Evolutionary conservation across 345 rosid species (phyloP).

Genomic region (rapeseed (Brassica napus)): Da-Ae NC_063446.1:59194501-59195000

Average conservation of each 20-base stretch:
- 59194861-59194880: background rate
- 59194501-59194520: background rate
- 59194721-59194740: slow-evolving; percentile 46
- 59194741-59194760: slow-evolving; percentile 43
- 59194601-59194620: slow-evolving; percentile 54
- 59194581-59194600: slow-evolving; percentile 55
- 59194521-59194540: background rate
- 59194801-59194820: slow-evolving; percentile 63
- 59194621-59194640: slow-evolving; percentile 50
- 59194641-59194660: slow-evolving; percentile 49
- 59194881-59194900: no score
- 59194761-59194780: slow-evolving; percentile 56
- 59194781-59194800: slow-evolving; percentile 53
- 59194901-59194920: no score
- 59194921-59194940: no score
- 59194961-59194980: slow-evolving; percentile 64
- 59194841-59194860: background rate
- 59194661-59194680: slow-evolving; percentile 49
- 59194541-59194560: no score
- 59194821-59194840: slow-evolving; percentile 44
- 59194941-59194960: background rate
- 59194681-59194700: slow-evolving; percentile 50
- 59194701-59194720: slow-evolving; percentile 54
- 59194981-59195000: slow-evolving; percentile 64
- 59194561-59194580: background rate